phyloP scores from a whole-genome alignment of 2,329 filamentous ascomycete genomes.

The Talaromyces verruculosus region DNA sequence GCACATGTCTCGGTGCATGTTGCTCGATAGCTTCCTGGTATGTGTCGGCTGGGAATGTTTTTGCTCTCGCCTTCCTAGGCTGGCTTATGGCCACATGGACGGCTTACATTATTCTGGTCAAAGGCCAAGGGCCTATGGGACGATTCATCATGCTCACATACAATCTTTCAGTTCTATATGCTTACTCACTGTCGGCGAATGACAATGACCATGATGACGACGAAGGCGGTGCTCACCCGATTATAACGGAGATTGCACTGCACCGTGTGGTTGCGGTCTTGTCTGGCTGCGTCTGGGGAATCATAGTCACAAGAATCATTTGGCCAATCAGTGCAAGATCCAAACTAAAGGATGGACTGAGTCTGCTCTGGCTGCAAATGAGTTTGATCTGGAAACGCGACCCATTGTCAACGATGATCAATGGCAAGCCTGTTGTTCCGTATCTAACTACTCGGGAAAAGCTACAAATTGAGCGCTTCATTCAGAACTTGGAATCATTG shows the following conservation, averaged over 20 bases:
- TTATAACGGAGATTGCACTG: constrained; percentile 82
- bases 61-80: constrained; percentile 75
- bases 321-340: constrained; percentile 90
- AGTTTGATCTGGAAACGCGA: constrained; percentile 95
- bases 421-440: constrained; percentile 56
- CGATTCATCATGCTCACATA: constrained; percentile 94
- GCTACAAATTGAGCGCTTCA: constrained; percentile 77
- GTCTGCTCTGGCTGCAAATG: constrained; percentile 91
- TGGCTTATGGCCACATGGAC: constrained; percentile 78
- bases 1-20: constrained; percentile 76
- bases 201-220: constrained; percentile 81
- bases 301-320: constrained; percentile 82
- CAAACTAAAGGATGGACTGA: constrained; percentile 86
- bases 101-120: constrained; percentile 84
- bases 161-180: constrained; percentile 91
- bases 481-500: constrained; percentile 70
- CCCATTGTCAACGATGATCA: constrained; percentile 71
- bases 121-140: constrained; percentile 82
- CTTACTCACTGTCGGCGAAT: constrained; percentile 79
- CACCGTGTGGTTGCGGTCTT: constrained; percentile 87
- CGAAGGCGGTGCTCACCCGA: constrained; percentile 78
- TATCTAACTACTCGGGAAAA: constrained; percentile 92
- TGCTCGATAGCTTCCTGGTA: constrained; percentile 78
- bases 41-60: constrained; percentile 69
- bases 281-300: constrained; percentile 84